Percentiles rank a stretch among this genome's conserved stretches.
Evolutionary conservation across 768 basidiomycete species (phyloP).

Genomic region (Tephrocybe rancida): DNA sequence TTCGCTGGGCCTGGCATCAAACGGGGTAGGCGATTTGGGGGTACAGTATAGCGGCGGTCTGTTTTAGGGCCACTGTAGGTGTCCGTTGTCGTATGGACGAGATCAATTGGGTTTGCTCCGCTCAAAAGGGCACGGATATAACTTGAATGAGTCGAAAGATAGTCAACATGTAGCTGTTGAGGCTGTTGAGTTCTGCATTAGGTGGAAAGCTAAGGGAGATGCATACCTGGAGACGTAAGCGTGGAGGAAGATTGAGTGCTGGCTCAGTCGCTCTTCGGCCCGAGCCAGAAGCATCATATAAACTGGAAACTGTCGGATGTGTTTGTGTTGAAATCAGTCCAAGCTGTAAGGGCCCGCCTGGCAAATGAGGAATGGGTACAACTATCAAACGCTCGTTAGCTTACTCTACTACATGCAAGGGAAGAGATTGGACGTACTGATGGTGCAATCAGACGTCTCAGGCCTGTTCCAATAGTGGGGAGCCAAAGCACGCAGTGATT

Average conservation of each 20-base stretch:
- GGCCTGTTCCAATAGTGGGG: constrained; percentile 73
- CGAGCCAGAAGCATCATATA: constrained; percentile 43
- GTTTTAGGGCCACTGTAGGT: constrained; percentile 21
- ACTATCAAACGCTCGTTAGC: constrained; percentile 33
- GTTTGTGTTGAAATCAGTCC: constrained; percentile 32
- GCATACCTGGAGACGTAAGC: constrained; percentile 65
- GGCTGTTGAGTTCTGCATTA: constrained; percentile 8
- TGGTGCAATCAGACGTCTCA: constrained; percentile 78
- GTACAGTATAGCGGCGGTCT: constrained; percentile 41
- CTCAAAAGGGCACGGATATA: constrained; percentile 73
- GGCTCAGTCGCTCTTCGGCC: constrained; percentile 57
- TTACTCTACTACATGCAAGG: neutral
- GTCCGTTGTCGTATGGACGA: constrained; percentile 43
- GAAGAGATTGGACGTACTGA: constrained; percentile 46
- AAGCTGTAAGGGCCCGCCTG: constrained; percentile 33
- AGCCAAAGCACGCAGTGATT: constrained; percentile 68
- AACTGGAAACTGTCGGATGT: constrained; percentile 30
- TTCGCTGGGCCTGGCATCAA: constrained; percentile 66
- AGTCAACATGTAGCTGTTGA: constrained; percentile 75
- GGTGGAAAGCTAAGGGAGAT: neutral
- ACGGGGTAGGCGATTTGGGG: constrained; percentile 59
- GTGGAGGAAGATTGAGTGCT: constrained; percentile 48
- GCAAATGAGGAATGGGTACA: constrained; percentile 50
- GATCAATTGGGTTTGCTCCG: constrained; percentile 63
- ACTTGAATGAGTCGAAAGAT: constrained; percentile 79